Conservation (phyloP, 371 early-diverging fungal species). For the Sporodiniella umbellata region DNA sequence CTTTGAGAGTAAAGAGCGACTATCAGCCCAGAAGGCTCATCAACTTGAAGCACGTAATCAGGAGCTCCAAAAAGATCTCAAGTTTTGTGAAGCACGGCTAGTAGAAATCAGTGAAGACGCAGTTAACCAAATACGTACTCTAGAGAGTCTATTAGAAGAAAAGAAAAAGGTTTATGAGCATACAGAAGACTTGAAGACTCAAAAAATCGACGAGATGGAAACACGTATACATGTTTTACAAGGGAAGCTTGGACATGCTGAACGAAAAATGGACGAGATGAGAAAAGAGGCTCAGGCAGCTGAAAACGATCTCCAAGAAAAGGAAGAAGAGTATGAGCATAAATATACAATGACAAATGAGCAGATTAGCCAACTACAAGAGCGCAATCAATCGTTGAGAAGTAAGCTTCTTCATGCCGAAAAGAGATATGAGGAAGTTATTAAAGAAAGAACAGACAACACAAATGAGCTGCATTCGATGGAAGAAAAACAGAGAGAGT, state of each 20-base stretch:
- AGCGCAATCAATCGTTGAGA: not conserved
- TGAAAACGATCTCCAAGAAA: slow-evolving; percentile 1
- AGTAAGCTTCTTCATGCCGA: not conserved
- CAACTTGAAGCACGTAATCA: slow-evolving; percentile 2
- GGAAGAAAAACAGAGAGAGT: not conserved
- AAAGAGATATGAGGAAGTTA: slow-evolving; percentile 1
- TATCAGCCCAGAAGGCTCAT: slow-evolving; percentile 1
- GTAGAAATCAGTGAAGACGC: not conserved
- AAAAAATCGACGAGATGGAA: slow-evolving; percentile 6
- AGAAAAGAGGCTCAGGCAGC: not conserved
- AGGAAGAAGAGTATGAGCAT: slow-evolving; percentile 6
- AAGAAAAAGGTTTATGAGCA: not conserved
- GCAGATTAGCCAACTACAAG: not conserved
- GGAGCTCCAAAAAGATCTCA: not conserved
- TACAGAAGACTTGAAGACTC: not conserved
- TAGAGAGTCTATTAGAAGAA: slow-evolving; percentile 1
- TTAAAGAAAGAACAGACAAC: not conserved
- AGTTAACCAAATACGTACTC: not conserved
- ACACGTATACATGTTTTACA: not conserved
- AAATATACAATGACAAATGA: not conserved
- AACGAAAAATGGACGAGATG: slow-evolving; percentile 4
- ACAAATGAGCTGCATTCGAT: not conserved
- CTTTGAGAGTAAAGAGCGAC: not conserved
- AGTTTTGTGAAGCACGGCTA: not conserved
- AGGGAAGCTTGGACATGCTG: slow-evolving; percentile 2